Base-by-base conservation (phyloP, 768 basidiomycete species). In the Xerocomellus chrysenteron region DNA sequence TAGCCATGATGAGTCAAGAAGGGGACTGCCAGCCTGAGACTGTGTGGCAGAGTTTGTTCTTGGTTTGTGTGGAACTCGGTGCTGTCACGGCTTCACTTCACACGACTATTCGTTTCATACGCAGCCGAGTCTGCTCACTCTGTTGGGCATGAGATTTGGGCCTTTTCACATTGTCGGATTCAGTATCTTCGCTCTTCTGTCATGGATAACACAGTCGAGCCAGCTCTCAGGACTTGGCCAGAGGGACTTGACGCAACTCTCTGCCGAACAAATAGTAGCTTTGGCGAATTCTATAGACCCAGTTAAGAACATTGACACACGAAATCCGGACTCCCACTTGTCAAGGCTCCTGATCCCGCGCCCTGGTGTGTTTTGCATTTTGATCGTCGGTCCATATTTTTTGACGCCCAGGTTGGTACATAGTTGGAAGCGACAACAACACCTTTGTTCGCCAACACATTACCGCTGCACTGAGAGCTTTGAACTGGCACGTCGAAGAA, bases 401-500 rank as follows among this genome's bases (percentile, higher is more conserved):
- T 50, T 62, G 28, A 57, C 52, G 35, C 32, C 28, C 44, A 24
- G 16, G 13, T 8, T 33, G 37, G 16, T 53, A 89, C 21, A 21
- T 21, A 21, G 89, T 85, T 57, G 88, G 82, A 64, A 88, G 87
- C 17, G 80, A 78, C 43, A 92, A 88, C 63, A 94, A 83, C 67
- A 94, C 93, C 6, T 67, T 86, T 26, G 94, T 95, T 60, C 83
- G 89, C 50, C 79, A 90, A 52, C 88, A 97, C 64, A 88, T 98
- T 62, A 78, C 83, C n/a, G 78, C 82, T 14, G 83, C 84, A 0
- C 75, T 98, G 61, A 80, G 80, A 65, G 76, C 77, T 17, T 75
- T 96, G 47, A 80, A 89, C 17, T 98, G 96, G 96, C 84, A 94
- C 57, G 73, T 94, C 48, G 93, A 97, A 66, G 82, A 87, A 65